These are phyloP conservation scores for Neltuma alba DNA, from an alignment of 306 rosid genomes.

Conservation along the genomic window DNA sequence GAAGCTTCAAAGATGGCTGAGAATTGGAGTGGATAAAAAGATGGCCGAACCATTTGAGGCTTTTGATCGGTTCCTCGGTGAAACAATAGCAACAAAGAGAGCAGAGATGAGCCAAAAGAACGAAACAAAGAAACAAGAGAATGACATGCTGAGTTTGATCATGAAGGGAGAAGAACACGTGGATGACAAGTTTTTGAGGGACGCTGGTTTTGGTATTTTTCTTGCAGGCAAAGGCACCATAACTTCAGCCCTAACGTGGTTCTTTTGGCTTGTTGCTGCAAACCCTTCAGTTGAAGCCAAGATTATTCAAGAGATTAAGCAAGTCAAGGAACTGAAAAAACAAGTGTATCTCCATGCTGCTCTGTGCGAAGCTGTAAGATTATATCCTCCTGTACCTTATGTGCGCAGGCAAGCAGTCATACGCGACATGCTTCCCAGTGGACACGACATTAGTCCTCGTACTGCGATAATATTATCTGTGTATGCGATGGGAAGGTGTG, in stretches of 20 bases:
- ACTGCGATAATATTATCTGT: neutral
- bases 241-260: neutral
- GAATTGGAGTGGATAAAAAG: neutral
- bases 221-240: neutral
- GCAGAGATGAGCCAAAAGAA: neutral
- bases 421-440: neutral
- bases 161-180: neutral
- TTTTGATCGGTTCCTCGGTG: neutral
- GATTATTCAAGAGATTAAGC: conserved; percentile 35
- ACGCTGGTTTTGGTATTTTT: neutral
- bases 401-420: neutral
- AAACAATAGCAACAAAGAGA: conserved; percentile 2
- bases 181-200: conserved; percentile 1
- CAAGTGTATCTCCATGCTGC: conserved; percentile 1
- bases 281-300: conserved; percentile 38
- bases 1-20: neutral
- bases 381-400: neutral
- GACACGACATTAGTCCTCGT: neutral
- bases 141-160: neutral
- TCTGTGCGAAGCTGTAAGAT: neutral
- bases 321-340: neutral
- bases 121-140: neutral
- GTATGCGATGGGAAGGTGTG: neutral
- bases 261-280: conserved; percentile 25
- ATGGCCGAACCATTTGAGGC: neutral